Base-by-base conservation (phyloP, 331 rosid species). In the Prunus yedoensis region DNA sequence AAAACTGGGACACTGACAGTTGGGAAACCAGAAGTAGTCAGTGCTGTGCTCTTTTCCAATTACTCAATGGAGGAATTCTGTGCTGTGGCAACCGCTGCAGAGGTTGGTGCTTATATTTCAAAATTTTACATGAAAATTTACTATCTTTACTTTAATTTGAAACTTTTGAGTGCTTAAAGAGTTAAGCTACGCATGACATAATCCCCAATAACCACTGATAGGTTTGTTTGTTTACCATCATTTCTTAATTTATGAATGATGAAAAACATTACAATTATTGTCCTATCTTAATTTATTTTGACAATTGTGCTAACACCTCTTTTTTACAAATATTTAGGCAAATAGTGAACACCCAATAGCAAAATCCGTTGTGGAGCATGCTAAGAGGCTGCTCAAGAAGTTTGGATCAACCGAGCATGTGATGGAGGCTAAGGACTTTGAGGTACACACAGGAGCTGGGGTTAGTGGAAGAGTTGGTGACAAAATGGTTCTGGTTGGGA, bases 301-400 rank as follows among this genome's bases (percentile, higher is more conserved):
- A 54, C 67, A 43, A 2, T 41, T 25, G 23, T 15, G 18, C 61
- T 21, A 41, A 23, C 30, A 3, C 17, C 54, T 57, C 66, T 43
- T 21, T 41, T 25, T 49, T 18, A 10, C 75, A 30, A 62, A 43
- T 52, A 62, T 77, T 71, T 73, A 94, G 98, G 89, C 84, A 43
- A 88, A 82, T 59, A 94, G 97, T 14, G 93, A 94, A 84, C 98
- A 94, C 74, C 98, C 98, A 28, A 32, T 94, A 60, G 98, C 98
- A 21, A 94, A 89, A 84, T 88, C 95, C 74, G 86, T 90, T 54
- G 92, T 89, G 74, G 81, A 80, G 62, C 88, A 94, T 83, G 97
- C 95, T 16, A 91, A 82, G 86, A 87, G 75, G 74, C 80, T 85
- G 85, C 94, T 89, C 66, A 85, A 73, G 68, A 85, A 84, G 75